Evolutionary conservation across 2,329 filamentous ascomycete genomes (phyloP).

Genomic region (Penicillium italicum): DNA sequence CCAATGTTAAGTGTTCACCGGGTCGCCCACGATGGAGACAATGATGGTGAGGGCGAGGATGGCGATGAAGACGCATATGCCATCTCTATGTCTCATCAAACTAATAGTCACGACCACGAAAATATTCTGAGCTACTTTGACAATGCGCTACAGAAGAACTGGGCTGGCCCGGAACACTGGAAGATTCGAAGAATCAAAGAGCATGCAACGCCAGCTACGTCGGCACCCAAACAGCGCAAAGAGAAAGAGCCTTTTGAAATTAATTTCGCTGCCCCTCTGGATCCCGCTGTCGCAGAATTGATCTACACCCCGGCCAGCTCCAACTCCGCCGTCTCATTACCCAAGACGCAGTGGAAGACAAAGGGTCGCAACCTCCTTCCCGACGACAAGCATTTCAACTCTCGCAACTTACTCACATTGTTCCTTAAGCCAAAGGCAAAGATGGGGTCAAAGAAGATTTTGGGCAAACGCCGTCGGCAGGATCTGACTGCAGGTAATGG

Average conservation of each 20-base stretch:
- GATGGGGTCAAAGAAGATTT: conserved; percentile 63
- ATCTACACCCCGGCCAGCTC: conserved; percentile 79
- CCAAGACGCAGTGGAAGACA: conserved; percentile 93
- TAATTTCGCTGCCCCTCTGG: conserved; percentile 76
- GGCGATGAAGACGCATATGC: conserved; percentile 70
- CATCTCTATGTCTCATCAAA: conserved; percentile 71
- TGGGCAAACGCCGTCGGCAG: conserved; percentile 47
- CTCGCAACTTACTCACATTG: conserved; percentile 78
- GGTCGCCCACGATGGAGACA: conserved; percentile 49
- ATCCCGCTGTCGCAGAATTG: conserved; percentile 65
- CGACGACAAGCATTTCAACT: conserved; percentile 98
- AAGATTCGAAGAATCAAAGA: conserved; percentile 90
- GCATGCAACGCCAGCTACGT: conserved; percentile 54
- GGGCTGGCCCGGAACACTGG: conserved; percentile 98
- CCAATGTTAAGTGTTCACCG: conserved; percentile 77
- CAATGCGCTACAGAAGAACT: conserved; percentile 92
- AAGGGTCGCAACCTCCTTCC: conserved; percentile 90
- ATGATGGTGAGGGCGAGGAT: conserved; percentile 54
- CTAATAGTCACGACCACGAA: conserved; percentile 70
- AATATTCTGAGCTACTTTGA: conserved; percentile 99
- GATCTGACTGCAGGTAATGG: conserved; percentile 60
- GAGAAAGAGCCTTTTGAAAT: conserved; percentile 97
- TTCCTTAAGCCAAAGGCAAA: conserved; percentile 94
- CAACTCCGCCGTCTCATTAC: conserved; percentile 76
- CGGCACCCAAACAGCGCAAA: conserved; percentile 64